Evolutionary conservation across 345 rosid species (phyloP).

Genomic region (Gossypium turneri): DNA sequence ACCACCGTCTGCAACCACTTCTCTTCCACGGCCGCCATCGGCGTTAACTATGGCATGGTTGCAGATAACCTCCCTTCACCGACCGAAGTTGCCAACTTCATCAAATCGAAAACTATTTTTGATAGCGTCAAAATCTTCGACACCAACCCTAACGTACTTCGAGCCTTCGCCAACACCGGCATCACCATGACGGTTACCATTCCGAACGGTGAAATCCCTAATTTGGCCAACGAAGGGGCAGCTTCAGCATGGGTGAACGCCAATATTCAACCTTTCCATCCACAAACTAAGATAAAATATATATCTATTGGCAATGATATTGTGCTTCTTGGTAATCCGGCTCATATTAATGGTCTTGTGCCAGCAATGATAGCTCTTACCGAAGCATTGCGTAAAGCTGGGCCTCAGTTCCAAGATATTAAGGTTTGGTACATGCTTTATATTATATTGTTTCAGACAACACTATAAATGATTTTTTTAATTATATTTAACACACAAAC

Average conservation of each 20-base stretch:
- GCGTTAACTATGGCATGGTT: constrained; percentile 75
- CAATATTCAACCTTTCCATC: constrained; percentile 57
- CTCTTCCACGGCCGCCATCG: constrained; percentile 42
- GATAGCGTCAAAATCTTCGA: constrained; percentile 69
- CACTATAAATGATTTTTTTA: too few relatives aligned
- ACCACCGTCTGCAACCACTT: constrained; percentile 34
- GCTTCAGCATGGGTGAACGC: constrained; percentile 59
- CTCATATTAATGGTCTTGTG: constrained; percentile 46
- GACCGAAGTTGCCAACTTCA: constrained; percentile 60
- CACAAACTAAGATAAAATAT: constrained; percentile 55
- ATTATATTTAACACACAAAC: too few relatives aligned
- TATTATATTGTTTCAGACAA: too few relatives aligned
- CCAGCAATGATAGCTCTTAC: constrained; percentile 64
- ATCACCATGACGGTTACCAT: constrained; percentile 55
- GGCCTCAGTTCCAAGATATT: constrained; percentile 37
- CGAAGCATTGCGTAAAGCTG: constrained; percentile 50
- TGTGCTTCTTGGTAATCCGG: constrained; percentile 33
- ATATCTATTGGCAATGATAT: constrained; percentile 76
- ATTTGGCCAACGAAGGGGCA: constrained; percentile 29
- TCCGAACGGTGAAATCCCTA: constrained; percentile 53
- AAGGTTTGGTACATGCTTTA: constrained; percentile 36
- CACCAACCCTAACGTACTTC: constrained; percentile 56
- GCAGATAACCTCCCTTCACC: constrained; percentile 80
- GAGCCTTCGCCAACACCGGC: constrained; percentile 62
- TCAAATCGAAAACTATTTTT: constrained; percentile 51